phyloP scores from a whole-genome alignment of 768 basidiomycete species.

The Mrakia blollopis region DNA sequence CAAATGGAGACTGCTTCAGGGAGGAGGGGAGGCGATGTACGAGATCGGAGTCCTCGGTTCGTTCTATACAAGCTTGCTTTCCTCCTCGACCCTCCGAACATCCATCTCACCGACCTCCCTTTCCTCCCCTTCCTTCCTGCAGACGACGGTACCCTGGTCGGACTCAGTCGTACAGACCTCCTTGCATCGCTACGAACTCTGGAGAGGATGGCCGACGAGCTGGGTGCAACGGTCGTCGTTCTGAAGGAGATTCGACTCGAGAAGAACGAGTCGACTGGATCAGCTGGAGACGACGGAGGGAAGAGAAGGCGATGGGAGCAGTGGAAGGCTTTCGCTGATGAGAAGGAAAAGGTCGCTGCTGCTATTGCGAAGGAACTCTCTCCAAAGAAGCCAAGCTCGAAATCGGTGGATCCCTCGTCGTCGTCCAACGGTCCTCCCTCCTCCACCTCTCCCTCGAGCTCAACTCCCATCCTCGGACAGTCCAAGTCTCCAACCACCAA shows the following conservation, averaged over 20 bases:
- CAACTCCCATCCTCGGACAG: not conserved
- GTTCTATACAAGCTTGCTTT: constrained; percentile 19
- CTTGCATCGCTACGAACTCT: constrained; percentile 78
- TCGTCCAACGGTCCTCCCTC: not conserved
- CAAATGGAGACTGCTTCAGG: constrained; percentile 87
- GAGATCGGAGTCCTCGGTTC: constrained; percentile 60
- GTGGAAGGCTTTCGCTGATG: constrained; percentile 21
- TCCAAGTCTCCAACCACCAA: not conserved
- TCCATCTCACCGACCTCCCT: not conserved
- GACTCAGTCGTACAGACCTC: constrained; percentile 65
- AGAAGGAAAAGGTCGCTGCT: not conserved
- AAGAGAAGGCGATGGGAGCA: constrained; percentile 24
- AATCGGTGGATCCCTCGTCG: not conserved
- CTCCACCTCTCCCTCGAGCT: not conserved
- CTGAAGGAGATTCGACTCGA: constrained; percentile 64
- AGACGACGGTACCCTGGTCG: constrained; percentile 81
- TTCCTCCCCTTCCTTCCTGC: constrained; percentile 36
- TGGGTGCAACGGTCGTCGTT: constrained; percentile 85
- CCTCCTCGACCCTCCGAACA: too few species aligned
- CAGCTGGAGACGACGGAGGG: constrained; percentile 18
- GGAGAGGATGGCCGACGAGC: constrained; percentile 88
- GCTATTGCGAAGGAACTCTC: not conserved
- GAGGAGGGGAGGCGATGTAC: constrained; percentile 76
- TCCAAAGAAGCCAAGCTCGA: not conserved
- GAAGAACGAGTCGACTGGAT: not conserved